Evolutionary conservation across 2,329 filamentous ascomycete genomes (phyloP).

Genomic region (Microsporum canis): DNA sequence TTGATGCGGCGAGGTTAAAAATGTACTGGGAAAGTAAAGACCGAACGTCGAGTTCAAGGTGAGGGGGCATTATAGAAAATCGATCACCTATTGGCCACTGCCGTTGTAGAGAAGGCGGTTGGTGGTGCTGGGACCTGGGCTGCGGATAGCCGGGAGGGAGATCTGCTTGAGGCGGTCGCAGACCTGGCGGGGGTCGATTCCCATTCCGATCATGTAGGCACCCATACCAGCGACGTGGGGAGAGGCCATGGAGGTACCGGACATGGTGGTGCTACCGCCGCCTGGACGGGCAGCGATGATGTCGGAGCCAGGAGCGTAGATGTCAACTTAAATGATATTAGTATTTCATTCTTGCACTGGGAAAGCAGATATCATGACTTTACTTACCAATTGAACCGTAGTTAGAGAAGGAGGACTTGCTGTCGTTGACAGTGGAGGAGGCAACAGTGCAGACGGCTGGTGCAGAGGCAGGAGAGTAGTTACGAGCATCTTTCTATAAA

Average conservation of each 20-base stretch:
- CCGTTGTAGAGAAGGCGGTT: conserved; percentile 24
- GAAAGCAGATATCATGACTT: neutral
- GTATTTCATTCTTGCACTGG: conserved; percentile 15
- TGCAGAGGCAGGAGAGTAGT: conserved; percentile 31
- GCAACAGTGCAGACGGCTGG: conserved; percentile 32
- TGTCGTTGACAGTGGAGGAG: conserved; percentile 26
- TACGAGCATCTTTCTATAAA: conserved; percentile 21
- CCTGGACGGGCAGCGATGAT: conserved; percentile 42
- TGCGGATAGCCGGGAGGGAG: conserved; percentile 26
- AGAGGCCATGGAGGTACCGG: conserved; percentile 28
- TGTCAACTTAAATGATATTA: conserved; percentile 33
- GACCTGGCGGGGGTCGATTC: conserved; percentile 36
- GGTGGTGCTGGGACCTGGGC: conserved; percentile 18
- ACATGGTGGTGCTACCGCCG: conserved; percentile 37
- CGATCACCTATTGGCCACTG: neutral
- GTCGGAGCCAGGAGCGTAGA: conserved; percentile 47
- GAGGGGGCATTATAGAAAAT: neutral
- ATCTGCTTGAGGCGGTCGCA: conserved; percentile 43
- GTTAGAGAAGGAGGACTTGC: conserved; percentile 34
- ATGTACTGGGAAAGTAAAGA: neutral
- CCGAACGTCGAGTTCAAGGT: neutral
- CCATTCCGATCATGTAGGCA: conserved; percentile 36
- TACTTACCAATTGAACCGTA: conserved; percentile 27
- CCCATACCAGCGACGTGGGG: conserved; percentile 44
- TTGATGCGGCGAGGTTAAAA: neutral